These are phyloP conservation scores for Knoxia roxburghii DNA, from an alignment of 257 asterid species.

Conservation along the genomic window DNA sequence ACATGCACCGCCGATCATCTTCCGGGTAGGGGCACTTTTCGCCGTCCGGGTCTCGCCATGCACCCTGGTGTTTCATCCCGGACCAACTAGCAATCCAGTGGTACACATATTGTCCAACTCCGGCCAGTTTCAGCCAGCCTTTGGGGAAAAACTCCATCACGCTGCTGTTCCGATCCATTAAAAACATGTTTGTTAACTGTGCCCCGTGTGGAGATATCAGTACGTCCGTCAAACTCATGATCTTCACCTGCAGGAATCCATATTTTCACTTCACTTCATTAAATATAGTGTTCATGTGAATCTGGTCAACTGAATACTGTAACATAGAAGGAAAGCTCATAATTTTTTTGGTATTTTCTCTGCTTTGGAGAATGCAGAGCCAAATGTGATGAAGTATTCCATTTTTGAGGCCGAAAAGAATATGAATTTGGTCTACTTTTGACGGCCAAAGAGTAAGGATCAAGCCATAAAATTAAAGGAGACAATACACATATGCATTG, in stretches of 20 bases:
- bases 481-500: too few relatives aligned
- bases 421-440: neutral
- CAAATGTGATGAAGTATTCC: neutral
- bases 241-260: conserved; percentile 37
- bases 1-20: conserved; percentile 59
- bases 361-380: conserved; percentile 4
- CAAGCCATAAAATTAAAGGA: neutral
- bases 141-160: conserved; percentile 69
- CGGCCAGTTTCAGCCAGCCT: conserved; percentile 67
- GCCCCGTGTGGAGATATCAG: conserved; percentile 78
- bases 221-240: conserved; percentile 62
- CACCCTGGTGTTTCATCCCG: conserved; percentile 70
- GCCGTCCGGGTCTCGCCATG: conserved; percentile 63
- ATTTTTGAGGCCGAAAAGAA: neutral
- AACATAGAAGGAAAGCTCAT: neutral
- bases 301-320: neutral
- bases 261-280: neutral
- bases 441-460: neutral
- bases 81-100: conserved; percentile 80
- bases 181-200: conserved; percentile 63
- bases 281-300: too few relatives aligned
- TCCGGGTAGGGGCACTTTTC: conserved; percentile 44
- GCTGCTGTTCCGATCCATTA: conserved; percentile 68
- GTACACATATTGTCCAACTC: conserved; percentile 58
- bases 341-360: neutral